Percentiles rank a stretch among this genome's conserved stretches.
These are phyloP conservation scores for Pseudocercospora vitis DNA, from an alignment of 2,329 filamentous ascomycete genomes.

Conservation along the genomic window DNA sequence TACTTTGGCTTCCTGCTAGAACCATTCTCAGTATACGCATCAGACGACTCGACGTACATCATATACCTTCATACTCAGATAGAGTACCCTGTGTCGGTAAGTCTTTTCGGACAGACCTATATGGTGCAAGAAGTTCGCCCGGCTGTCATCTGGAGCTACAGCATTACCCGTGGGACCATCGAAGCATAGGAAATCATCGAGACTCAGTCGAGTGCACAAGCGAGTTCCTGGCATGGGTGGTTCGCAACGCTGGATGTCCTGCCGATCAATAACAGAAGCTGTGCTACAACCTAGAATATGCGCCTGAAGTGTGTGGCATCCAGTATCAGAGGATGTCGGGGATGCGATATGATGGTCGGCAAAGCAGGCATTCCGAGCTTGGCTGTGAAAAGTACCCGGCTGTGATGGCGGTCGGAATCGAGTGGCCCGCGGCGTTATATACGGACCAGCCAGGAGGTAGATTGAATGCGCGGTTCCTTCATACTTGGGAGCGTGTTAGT, in stretches of 20 bases:
- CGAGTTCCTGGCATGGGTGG: slow-evolving; percentile 10
- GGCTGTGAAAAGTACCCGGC: too few species aligned
- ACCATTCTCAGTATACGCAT: neutral
- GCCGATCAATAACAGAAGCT: neutral
- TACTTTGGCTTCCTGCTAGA: slow-evolving; percentile 21
- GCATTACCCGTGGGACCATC: slow-evolving; percentile 10
- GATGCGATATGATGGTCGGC: too few species aligned
- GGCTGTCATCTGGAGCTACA: slow-evolving; percentile 23
- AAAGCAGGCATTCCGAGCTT: too few species aligned
- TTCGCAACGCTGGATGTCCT: too few species aligned
- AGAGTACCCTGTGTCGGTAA: slow-evolving; percentile 23
- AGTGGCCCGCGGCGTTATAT: neutral
- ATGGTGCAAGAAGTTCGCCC: slow-evolving; percentile 24
- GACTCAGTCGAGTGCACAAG: slow-evolving; percentile 16
- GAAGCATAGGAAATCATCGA: slow-evolving; percentile 15
- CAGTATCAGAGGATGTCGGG: too few species aligned
- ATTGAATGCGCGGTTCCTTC: neutral
- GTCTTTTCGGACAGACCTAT: slow-evolving; percentile 23
- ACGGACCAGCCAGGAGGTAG: neutral
- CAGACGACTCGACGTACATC: neutral
- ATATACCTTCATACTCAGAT: slow-evolving; percentile 25
- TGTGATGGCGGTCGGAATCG: too few species aligned
- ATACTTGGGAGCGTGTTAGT: neutral
- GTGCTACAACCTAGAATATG: neutral
- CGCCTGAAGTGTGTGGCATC: too few species aligned